A percentile compares a stretch with the other conserved stretches of the same genome.
Evolutionary conservation across 345 rosid genomes (phyloP).

Genomic region (Dimocarpus longan): DNA sequence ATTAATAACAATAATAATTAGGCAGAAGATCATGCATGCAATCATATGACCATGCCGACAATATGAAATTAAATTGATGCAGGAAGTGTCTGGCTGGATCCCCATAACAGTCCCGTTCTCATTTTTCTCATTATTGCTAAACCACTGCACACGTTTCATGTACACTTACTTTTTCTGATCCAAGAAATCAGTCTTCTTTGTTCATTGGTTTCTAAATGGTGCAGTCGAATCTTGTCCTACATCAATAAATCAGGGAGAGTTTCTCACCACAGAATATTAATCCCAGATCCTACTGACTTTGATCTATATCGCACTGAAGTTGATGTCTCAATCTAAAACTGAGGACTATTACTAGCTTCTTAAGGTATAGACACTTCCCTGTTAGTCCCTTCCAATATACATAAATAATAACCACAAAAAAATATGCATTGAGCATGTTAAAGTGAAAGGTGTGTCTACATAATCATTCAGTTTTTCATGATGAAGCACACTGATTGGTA

Average conservation of each 20-base stretch:
- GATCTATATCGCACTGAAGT: neutral
- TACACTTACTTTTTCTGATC: neutral
- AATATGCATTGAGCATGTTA: neutral
- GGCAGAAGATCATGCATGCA: too few species aligned
- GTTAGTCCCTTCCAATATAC: neutral
- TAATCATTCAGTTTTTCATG: neutral
- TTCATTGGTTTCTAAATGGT: neutral
- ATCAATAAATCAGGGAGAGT: neutral
- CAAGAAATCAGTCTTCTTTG: neutral
- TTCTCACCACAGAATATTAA: neutral
- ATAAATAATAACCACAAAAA: neutral
- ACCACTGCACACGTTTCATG: neutral
- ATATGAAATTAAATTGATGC: neutral
- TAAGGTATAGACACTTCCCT: neutral
- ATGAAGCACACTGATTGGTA: neutral
- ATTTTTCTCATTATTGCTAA: neutral
- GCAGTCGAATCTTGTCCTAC: too few species aligned
- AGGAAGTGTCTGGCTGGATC: neutral
- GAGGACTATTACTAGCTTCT: neutral
- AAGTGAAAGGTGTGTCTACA: neutral
- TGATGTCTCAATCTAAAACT: neutral
- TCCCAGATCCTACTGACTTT: neutral
- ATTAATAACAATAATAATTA: too few species aligned
- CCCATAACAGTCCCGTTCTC: neutral
- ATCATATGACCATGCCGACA: neutral